Base-by-base conservation (phyloP, 306 rosid species). In the Vigna reflexopilosa region DNA sequence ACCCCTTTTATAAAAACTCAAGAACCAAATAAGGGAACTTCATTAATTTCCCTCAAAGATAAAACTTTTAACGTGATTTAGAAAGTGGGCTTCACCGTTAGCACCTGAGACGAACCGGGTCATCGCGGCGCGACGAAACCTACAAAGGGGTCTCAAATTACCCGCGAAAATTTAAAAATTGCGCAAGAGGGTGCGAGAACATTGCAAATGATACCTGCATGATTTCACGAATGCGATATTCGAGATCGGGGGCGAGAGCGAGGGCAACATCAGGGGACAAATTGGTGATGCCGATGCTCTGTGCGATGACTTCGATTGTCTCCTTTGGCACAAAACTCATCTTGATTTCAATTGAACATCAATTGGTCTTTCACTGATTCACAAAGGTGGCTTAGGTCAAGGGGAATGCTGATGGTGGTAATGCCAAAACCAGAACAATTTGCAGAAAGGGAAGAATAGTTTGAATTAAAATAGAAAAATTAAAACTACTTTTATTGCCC, bases 271-370 rank as follows among this genome's bases (percentile, higher is more conserved):
- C 97, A 20, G 93, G 75, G 57, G 96, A 79, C 78, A 92, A 90
- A 83, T 94, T 91, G 68, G 95, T 57, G 73, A 91, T 87, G 49
- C 95, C 98, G 70, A 94, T 83, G 89, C 88, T 92, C 89, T 92
- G 90, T 44, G 98, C 97, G 64, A 94, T 83, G 13, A 94, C 91
- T 85, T 94, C 98, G 70, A 92, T 90, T n/a, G 98, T 84, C 81
- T 94, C 98, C 81, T 90, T 94, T 16, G 92, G 89, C 44, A 94
- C 90, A 61, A 56, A 7, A 76, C 97, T 94, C 95, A 89, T 94
- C 52, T 77, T 73, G 75, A 48, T 66, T 69, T 55, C 64, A 62
- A 65, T 54, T 9, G 51, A 19, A 44, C 72, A 67, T 67, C 36
- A 67, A 67, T 51, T 7, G 13, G 51, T 55, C 28, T 49, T 59